phyloP scores from a whole-genome alignment of 2,329 filamentous ascomycete species.

The Penicillium sp. region DNA sequence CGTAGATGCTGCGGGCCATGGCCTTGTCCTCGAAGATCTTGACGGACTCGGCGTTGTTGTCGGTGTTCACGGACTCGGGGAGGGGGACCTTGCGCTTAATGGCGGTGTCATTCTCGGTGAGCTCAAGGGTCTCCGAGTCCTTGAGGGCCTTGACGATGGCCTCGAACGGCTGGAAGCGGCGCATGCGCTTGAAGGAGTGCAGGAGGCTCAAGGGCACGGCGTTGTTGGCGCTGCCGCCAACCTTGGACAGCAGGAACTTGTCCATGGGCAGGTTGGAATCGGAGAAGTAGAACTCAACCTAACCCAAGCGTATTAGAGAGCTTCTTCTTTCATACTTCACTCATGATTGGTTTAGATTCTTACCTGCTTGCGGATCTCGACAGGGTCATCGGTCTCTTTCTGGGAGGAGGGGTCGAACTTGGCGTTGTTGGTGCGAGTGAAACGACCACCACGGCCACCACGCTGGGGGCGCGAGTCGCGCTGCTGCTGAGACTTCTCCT shows the following conservation, averaged over 20 bases:
- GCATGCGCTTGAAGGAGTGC: constrained; percentile 93
- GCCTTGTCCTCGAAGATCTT: constrained; percentile 68
- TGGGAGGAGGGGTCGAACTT: constrained; percentile 74
- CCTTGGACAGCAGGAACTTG: constrained; percentile 80
- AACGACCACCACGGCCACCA: constrained; percentile 28
- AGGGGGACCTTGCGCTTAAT: constrained; percentile 78
- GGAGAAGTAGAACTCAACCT: constrained; percentile 97
- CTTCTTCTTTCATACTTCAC: background rate
- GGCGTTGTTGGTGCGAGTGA: constrained; percentile 58
- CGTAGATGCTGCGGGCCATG: constrained; percentile 81
- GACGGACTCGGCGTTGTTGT: constrained; percentile 60
- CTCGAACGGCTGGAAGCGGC: constrained; percentile 85
- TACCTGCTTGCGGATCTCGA: constrained; percentile 83
- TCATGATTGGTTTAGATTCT: constrained; percentile 24
- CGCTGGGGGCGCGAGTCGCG: constrained; percentile 34
- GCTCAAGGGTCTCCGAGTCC: constrained; percentile 73
- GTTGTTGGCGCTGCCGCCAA: constrained; percentile 74
- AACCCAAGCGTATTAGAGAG: constrained; percentile 20
- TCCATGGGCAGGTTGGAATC: constrained; percentile 89
- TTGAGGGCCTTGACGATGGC: constrained; percentile 83
- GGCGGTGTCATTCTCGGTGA: constrained; percentile 74
- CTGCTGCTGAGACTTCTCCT: constrained; percentile 39
- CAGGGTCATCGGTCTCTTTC: constrained; percentile 75
- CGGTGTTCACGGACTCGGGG: constrained; percentile 59
- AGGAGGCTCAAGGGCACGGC: constrained; percentile 79